Evolutionary conservation across 2,329 filamentous ascomycete genomes (phyloP).

Genomic region (Thelonectria discophora): DNA sequence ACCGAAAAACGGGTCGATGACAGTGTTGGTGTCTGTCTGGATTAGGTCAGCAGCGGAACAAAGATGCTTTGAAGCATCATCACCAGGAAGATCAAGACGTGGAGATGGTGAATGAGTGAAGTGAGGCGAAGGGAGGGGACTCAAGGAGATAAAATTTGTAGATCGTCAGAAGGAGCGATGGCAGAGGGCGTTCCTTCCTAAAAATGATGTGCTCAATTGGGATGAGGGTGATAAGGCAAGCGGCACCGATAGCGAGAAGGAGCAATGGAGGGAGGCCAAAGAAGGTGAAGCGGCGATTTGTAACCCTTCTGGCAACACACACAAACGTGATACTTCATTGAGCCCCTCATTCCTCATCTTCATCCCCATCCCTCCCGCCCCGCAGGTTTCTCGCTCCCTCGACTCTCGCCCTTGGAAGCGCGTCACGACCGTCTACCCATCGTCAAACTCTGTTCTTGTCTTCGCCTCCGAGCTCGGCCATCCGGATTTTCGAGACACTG

Average conservation of each 20-base stretch:
- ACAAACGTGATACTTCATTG: slow-evolving; percentile 6
- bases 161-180: background rate
- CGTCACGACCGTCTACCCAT: background rate
- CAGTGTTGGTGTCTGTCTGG: slow-evolving; percentile 26
- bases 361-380: slow-evolving; percentile 4
- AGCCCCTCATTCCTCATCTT: slow-evolving; percentile 3
- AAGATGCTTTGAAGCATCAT: background rate
- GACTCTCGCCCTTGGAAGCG: slow-evolving; percentile 1
- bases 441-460: background rate
- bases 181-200: background rate
- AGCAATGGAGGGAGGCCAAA: slow-evolving; percentile 6
- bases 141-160: slow-evolving; percentile 5
- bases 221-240: background rate
- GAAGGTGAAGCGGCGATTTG: slow-evolving; percentile 5
- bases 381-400: background rate
- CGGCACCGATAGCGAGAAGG: slow-evolving; percentile 10
- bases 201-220: background rate
- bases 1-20: slow-evolving; percentile 30
- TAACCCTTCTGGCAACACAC: slow-evolving; percentile 6
- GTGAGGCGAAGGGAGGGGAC: slow-evolving; percentile 10
- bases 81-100: background rate
- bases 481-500: background rate
- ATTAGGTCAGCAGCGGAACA: slow-evolving; percentile 26
- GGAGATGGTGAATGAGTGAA: slow-evolving; percentile 1
- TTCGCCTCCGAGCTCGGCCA: background rate